Evolutionary conservation across 768 basidiomycete species (phyloP).

Genomic region (Termitomyces sp.): DNA sequence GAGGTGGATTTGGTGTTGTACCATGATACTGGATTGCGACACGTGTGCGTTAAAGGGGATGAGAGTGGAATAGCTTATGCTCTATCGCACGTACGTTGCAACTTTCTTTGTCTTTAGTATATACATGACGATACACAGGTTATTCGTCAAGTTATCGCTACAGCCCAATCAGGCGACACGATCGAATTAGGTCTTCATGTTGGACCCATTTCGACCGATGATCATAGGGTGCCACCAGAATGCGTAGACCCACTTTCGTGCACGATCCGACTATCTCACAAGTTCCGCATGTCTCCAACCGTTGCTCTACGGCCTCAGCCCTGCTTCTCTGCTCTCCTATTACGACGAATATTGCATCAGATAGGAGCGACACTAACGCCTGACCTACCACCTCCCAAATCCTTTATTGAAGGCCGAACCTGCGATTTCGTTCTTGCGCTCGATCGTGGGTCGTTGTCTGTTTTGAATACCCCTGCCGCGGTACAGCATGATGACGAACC

Average conservation of each 20-base stretch:
- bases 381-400: slow-evolving; percentile 37
- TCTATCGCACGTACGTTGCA: slow-evolving; percentile 70
- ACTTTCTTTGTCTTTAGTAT: slow-evolving; percentile 13
- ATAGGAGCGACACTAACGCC: slow-evolving; percentile 46
- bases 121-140: slow-evolving; percentile 40
- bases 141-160: slow-evolving; percentile 73
- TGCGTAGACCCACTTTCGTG: slow-evolving; percentile 32
- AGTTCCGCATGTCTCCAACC: slow-evolving; percentile 23
- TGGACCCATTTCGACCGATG: slow-evolving; percentile 15
- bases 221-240: slow-evolving; percentile 16
- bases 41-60: slow-evolving; percentile 78
- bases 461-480: slow-evolving; percentile 29
- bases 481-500: slow-evolving; percentile 43
- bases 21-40: slow-evolving; percentile 77
- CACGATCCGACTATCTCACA: slow-evolving; percentile 45
- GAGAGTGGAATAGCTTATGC: slow-evolving; percentile 80
- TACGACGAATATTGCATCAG: slow-evolving; percentile 56
- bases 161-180: slow-evolving; percentile 68
- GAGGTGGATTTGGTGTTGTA: slow-evolving; percentile 91
- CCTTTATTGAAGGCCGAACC: slow-evolving; percentile 40
- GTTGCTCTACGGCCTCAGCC: slow-evolving; percentile 34
- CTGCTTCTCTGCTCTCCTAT: slow-evolving; percentile 39
- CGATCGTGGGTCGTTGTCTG: slow-evolving; percentile 49
- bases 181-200: slow-evolving; percentile 81
- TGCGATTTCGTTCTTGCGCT: slow-evolving; percentile 66